phyloP scores from a whole-genome alignment of 768 basidiomycete species.

The Porpolomopsis calyptriformis region DNA sequence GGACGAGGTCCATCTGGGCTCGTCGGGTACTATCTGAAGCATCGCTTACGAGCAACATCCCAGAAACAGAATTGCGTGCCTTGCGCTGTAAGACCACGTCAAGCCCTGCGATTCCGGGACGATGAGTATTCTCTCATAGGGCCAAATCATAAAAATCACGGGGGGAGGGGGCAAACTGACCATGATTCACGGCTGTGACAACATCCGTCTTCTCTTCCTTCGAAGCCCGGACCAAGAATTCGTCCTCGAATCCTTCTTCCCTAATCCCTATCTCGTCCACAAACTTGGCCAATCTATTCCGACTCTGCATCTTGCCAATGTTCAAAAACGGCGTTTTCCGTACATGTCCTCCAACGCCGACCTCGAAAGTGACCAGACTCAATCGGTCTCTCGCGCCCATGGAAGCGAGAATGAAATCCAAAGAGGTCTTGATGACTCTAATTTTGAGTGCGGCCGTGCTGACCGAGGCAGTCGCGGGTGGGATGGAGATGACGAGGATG shows the following conservation, averaged over 20 bases:
- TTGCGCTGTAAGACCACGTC: constrained; percentile 95
- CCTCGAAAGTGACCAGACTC: constrained; percentile 87
- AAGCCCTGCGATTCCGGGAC: constrained; percentile 41
- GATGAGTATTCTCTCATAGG: neutral
- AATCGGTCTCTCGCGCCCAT: constrained; percentile 71
- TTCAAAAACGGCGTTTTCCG: constrained; percentile 91
- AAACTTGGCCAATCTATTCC: constrained; percentile 62
- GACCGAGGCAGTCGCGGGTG: constrained; percentile 57
- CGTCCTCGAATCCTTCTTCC: constrained; percentile 30
- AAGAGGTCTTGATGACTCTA: constrained; percentile 77
- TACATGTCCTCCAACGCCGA: constrained; percentile 70
- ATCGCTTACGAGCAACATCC: constrained; percentile 89
- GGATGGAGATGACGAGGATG: constrained; percentile 83
- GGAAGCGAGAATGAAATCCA: constrained; percentile 78
- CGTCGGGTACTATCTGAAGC: constrained; percentile 85
- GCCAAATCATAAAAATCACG: neutral
- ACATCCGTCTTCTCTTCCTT: constrained; percentile 96
- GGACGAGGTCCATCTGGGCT: constrained; percentile 96
- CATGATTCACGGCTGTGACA: constrained; percentile 96
- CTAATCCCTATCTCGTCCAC: constrained; percentile 54
- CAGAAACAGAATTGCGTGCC: constrained; percentile 78
- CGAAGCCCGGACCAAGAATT: constrained; percentile 57
- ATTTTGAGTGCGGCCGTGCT: constrained; percentile 80
- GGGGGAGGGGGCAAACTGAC: constrained; percentile 26
- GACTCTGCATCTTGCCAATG: constrained; percentile 57